A percentile compares a stretch with the other conserved stretches of the same genome.
phyloP scores from a whole-genome alignment of 2,329 filamentous ascomycete species.

The Calonectria pseudoreteaudii region DNA sequence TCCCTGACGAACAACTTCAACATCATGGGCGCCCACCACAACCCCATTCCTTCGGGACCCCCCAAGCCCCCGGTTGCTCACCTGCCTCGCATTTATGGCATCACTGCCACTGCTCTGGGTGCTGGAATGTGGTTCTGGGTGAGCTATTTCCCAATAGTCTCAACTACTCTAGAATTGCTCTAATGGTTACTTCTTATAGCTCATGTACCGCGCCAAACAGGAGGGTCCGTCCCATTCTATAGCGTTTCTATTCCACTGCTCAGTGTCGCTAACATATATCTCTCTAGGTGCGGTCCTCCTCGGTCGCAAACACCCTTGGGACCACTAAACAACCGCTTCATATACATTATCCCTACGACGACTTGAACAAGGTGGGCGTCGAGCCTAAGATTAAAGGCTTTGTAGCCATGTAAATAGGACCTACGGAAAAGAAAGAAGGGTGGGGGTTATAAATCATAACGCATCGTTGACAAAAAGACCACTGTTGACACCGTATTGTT shows the following conservation, averaged over 20 bases:
- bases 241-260: background rate
- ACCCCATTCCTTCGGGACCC: conserved; percentile 46
- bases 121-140: conserved; percentile 99
- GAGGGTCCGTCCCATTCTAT: conserved; percentile 70
- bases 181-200: background rate
- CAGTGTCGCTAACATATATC: conserved; percentile 25
- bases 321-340: conserved; percentile 71
- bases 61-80: conserved; percentile 60
- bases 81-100: conserved; percentile 77
- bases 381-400: conserved; percentile 7
- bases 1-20: conserved; percentile 19
- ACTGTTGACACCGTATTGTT: background rate
- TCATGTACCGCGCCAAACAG: conserved; percentile 97
- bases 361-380: conserved; percentile 23
- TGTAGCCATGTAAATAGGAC: conserved; percentile 37
- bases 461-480: conserved; percentile 69
- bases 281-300: conserved; percentile 77
- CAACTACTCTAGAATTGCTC: background rate
- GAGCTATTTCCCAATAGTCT: conserved; percentile 49
- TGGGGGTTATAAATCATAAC: background rate
- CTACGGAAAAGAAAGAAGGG: conserved; percentile 1
- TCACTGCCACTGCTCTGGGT: conserved; percentile 86
- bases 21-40: conserved; percentile 42
- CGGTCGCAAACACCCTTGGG: conserved; percentile 97
- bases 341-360: conserved; percentile 28